phyloP scores from a whole-genome alignment of 257 asterid genomes.

The Misopates orontium region DNA sequence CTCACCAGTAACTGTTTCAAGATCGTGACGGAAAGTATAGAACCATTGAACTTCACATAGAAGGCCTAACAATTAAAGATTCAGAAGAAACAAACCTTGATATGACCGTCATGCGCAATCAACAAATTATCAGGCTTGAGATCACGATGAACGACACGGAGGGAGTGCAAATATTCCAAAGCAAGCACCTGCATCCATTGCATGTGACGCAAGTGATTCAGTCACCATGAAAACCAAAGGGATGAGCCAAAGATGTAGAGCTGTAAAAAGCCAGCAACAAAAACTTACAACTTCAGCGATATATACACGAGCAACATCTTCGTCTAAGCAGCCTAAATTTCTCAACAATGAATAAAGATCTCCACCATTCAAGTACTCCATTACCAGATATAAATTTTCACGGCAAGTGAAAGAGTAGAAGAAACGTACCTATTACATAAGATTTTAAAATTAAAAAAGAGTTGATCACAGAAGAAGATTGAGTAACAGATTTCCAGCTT shows the following conservation, averaged over 20 bases:
- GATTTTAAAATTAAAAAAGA: conserved; percentile 24
- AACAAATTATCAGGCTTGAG: conserved; percentile 97
- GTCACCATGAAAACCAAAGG: conserved; percentile 18
- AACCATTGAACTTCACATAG: too few species aligned
- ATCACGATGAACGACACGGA: conserved; percentile 97
- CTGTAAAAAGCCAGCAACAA: conserved; percentile 23
- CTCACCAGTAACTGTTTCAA: too few species aligned
- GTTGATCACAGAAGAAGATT: conserved; percentile 17
- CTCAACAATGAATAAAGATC: conserved; percentile 95
- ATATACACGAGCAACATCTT: conserved; percentile 95
- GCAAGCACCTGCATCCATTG: conserved; percentile 81
- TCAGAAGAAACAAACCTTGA: conserved; percentile 59
- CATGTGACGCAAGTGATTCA: conserved; percentile 25
- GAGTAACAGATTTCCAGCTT: conserved; percentile 27
- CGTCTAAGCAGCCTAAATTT: conserved; percentile 96
- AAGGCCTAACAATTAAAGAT: too few species aligned
- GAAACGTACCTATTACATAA: conserved; percentile 75
- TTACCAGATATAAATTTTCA: conserved; percentile 93
- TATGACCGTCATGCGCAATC: conserved; percentile 99
- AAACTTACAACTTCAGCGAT: conserved; percentile 97
- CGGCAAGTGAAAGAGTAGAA: conserved; percentile 99
- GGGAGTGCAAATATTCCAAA: conserved; percentile 92
- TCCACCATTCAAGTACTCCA: conserved; percentile 99
- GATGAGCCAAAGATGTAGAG: not conserved
- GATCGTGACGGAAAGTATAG: too few species aligned